These are phyloP conservation scores for Ceratocystis cubensis DNA, from an alignment of 2,329 filamentous ascomycete species.

Conservation along the genomic window DNA sequence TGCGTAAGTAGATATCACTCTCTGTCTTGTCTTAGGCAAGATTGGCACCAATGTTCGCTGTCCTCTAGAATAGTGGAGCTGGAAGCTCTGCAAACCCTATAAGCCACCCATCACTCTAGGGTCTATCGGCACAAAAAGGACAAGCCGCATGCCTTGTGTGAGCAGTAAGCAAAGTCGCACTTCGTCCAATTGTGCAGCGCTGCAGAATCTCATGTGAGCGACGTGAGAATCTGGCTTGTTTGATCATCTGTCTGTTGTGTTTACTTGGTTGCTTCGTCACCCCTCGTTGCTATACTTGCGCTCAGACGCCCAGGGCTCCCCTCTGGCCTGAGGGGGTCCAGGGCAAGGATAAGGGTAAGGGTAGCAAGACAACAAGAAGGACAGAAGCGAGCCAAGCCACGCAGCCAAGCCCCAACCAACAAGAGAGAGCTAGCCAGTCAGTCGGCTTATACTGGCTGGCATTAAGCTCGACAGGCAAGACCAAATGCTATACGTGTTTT, in stretches of 20 bases:
- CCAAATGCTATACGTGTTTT: slow-evolving; percentile 5
- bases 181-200: not conserved
- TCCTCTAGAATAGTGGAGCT: not conserved
- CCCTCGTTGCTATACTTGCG: not conserved
- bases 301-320: not conserved
- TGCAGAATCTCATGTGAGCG: not conserved
- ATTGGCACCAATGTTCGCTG: not conserved
- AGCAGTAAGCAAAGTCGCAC: not conserved
- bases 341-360: not conserved
- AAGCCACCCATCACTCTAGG: not conserved
- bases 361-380: not conserved
- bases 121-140: not conserved
- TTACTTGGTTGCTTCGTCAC: not conserved
- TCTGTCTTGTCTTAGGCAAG: not conserved
- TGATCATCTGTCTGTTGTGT: slow-evolving; percentile 1
- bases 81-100: not conserved
- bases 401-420: not conserved
- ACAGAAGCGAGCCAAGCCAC: not conserved
- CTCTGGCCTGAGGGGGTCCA: not conserved
- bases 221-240: not conserved
- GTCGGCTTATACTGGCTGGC: not conserved
- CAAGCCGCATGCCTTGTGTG: not conserved
- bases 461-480: not conserved
- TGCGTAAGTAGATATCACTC: not conserved
- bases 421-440: not conserved